A percentile compares a stretch with the other conserved stretches of the same genome.
Evolutionary conservation across 2,329 filamentous ascomycete species (phyloP).

Genomic region (Ascochyta clinopodiicola): DNA sequence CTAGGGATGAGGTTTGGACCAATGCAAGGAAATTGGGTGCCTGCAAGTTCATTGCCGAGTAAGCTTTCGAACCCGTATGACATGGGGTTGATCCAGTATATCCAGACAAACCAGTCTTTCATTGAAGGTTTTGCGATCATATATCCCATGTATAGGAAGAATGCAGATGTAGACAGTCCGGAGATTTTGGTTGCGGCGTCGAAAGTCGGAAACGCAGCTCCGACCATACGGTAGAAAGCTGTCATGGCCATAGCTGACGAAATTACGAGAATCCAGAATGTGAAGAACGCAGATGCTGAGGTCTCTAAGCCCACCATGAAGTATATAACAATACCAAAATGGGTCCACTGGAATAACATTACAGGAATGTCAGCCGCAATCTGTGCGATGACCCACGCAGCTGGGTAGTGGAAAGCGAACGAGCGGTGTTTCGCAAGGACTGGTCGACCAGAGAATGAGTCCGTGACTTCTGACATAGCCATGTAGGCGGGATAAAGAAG

Average conservation of each 20-base stretch:
- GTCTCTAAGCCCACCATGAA: constrained; percentile 80
- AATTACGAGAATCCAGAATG: constrained; percentile 72
- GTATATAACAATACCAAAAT: constrained; percentile 55
- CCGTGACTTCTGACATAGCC: constrained; percentile 69
- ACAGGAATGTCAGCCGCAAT: constrained; percentile 59
- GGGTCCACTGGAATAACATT: no score
- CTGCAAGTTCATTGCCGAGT: no score
- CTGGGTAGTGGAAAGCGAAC: constrained; percentile 86
- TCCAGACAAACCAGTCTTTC: constrained; percentile 80
- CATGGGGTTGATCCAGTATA: constrained; percentile 79
- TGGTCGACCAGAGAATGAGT: constrained; percentile 66
- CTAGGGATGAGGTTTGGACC: no score
- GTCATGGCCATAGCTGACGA: constrained; percentile 65
- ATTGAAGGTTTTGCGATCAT: constrained; percentile 63
- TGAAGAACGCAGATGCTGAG: constrained; percentile 77
- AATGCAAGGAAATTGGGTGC: no score
- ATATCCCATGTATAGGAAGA: constrained; percentile 65
- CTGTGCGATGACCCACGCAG: constrained; percentile 77
- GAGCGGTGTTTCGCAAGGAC: constrained; percentile 85
- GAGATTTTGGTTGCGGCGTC: constrained; percentile 60
- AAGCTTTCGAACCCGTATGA: constrained; percentile 75
- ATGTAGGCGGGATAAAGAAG: constrained; percentile 67
- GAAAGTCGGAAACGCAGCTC: constrained; percentile 68
- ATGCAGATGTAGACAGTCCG: constrained; percentile 59
- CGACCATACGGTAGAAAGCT: constrained; percentile 80